Evolutionary conservation across 139 green algal genomes (phyloP).

Genomic region (Limnomonas spitsbergensis): DNA sequence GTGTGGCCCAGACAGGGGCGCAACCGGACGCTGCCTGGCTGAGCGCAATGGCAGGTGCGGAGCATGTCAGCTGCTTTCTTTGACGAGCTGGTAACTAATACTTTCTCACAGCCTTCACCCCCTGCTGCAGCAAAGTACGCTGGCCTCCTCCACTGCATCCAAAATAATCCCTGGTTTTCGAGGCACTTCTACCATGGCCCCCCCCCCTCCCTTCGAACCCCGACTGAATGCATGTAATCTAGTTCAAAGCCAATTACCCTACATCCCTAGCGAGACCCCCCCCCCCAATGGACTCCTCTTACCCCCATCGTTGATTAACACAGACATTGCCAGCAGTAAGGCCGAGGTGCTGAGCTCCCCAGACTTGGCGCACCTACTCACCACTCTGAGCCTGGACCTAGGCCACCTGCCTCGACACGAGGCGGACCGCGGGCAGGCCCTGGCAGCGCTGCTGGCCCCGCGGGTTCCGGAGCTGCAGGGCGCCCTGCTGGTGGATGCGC

Average conservation of each 20-base stretch:
- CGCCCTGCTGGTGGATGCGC: background rate
- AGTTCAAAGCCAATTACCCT: too few species aligned
- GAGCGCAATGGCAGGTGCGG: background rate
- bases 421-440: background rate
- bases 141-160: too few species aligned
- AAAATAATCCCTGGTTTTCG: too few species aligned
- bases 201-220: too few species aligned
- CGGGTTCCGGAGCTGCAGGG: background rate
- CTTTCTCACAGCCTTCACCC: background rate
- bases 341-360: background rate
- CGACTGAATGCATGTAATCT: too few species aligned
- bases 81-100: background rate
- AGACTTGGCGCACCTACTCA: background rate
- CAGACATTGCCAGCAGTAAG: background rate
- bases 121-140: background rate
- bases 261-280: too few species aligned
- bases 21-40: background rate
- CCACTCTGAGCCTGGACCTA: background rate
- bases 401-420: background rate
- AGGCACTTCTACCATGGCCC: too few species aligned
- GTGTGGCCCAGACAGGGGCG: background rate
- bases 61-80: background rate
- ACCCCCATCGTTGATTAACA: background rate
- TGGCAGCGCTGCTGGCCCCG: background rate
- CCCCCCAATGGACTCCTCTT: background rate